These are phyloP conservation scores for Fusarium secorum DNA, from an alignment of 2,329 filamentous ascomycete genomes.

Conservation along the genomic window DNA sequence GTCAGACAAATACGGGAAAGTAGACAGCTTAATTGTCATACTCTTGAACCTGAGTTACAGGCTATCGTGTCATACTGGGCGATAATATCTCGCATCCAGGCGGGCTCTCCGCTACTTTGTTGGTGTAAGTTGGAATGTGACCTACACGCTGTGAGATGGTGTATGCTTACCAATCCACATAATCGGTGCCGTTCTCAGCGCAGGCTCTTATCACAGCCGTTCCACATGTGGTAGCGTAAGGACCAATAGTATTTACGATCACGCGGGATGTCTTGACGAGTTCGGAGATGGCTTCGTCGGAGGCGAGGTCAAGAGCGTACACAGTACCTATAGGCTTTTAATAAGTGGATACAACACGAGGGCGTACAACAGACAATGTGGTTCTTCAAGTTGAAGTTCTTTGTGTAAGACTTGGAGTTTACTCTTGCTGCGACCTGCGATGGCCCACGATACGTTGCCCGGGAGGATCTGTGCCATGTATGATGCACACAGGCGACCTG, in stretches of 20 bases:
- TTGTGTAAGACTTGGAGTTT: constrained; percentile 74
- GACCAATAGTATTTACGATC: constrained; percentile 25
- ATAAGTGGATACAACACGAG: neutral
- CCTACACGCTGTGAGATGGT: neutral
- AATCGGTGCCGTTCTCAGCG: constrained; percentile 32
- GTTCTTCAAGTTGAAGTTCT: neutral
- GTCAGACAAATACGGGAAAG: neutral
- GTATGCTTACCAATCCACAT: constrained; percentile 31
- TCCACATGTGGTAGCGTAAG: constrained; percentile 26
- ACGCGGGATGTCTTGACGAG: neutral
- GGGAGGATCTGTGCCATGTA: constrained; percentile 74
- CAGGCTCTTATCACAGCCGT: constrained; percentile 27
- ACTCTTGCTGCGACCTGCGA: constrained; percentile 77
- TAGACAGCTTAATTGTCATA: neutral
- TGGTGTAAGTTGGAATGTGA: neutral
- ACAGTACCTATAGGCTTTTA: neutral
- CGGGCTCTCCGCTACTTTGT: constrained; percentile 29
- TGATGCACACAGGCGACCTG: constrained; percentile 76
- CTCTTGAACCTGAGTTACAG: constrained; percentile 16
- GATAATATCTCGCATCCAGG: constrained; percentile 28
- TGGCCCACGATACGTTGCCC: constrained; percentile 79
- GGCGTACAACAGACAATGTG: constrained; percentile 1
- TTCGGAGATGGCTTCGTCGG: neutral
- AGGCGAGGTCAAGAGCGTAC: constrained; percentile 6
- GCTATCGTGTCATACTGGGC: constrained; percentile 16